Conservation (phyloP, 306 rosid genomes). For the Vigna unguiculata region DNA sequence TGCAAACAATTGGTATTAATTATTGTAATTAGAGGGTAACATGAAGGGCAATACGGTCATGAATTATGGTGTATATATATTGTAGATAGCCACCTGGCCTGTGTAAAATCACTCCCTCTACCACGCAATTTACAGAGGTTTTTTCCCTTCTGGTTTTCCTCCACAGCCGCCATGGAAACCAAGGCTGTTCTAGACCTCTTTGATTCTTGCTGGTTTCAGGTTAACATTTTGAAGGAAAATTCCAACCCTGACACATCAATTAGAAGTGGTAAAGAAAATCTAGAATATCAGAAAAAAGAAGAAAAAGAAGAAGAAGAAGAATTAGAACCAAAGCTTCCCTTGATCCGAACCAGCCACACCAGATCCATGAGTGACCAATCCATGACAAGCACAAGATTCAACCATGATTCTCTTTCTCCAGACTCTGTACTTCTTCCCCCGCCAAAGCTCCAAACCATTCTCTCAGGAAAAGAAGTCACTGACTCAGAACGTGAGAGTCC, state of each 20-base stretch:
- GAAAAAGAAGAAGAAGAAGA: slow-evolving; percentile 37
- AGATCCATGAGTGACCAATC: slow-evolving; percentile 78
- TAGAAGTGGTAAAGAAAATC: slow-evolving; percentile 39
- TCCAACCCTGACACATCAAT: slow-evolving; percentile 18
- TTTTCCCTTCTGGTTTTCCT: not conserved
- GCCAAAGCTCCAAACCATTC: slow-evolving; percentile 59
- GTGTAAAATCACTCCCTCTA: not conserved
- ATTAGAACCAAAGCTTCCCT: slow-evolving; percentile 47
- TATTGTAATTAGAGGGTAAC: slow-evolving; percentile 6
- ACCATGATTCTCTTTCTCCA: slow-evolving; percentile 59
- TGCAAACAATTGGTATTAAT: slow-evolving; percentile 35
- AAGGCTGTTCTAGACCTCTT: slow-evolving; percentile 56
- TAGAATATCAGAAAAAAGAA: slow-evolving; percentile 34
- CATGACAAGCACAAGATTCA: slow-evolving; percentile 53
- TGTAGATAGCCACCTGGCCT: not conserved
- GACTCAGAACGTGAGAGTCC: slow-evolving; percentile 45
- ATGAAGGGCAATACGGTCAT: slow-evolving; percentile 55
- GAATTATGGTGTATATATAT: slow-evolving; percentile 9
- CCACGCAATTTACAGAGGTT: not conserved
- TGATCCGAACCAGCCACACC: slow-evolving; percentile 46
- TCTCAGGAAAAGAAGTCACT: slow-evolving; percentile 61
- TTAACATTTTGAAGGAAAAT: slow-evolving; percentile 46
- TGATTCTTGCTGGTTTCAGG: slow-evolving; percentile 68
- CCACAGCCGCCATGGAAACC: slow-evolving; percentile 62
- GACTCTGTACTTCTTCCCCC: slow-evolving; percentile 58